Evolutionary conservation across 208 protist genomes (phyloP), one percentile per base, ranked within the genome.

Genomic region (Vickermania ingenoplastis): DNA sequence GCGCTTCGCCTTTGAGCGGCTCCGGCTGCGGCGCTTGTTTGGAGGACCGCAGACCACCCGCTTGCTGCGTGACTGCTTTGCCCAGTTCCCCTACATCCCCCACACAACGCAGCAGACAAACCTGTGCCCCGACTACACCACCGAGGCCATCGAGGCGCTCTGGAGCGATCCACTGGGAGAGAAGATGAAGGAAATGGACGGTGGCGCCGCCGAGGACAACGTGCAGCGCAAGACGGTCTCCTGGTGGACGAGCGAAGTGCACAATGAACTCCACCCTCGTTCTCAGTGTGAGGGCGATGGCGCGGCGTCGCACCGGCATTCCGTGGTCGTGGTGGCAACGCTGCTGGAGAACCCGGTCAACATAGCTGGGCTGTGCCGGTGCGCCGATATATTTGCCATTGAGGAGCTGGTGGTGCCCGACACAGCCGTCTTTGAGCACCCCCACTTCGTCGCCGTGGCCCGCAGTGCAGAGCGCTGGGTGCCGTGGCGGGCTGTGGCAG

Each of bases 381-480:
- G 86, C 59, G 87, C 77, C 5, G 91, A 96, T 54, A 89, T 96
- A 25, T 96, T 96, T 51, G 66, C 75, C 1, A 73, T 86, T 21
- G 85, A 94, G 77, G 61, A 79, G 36, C 66, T 96, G 53, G 65
- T 92, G 3, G 65, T 96, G 14, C 71, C 79, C 5, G 76, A 91
- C 41, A 63, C 57, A 31, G 73, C 77, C 25, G 86, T 96, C 7
- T 86, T 92, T 52, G 80, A 87, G 58, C 88, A 94, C 60, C 86
- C 86, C 0, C 83, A 94, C 68, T 97, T 97, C 58, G 62, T 92
- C 11, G 83, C 88, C 2, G 82, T 81, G 2, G 84, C 87, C 14
- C 87, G 89, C 31, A 94, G 86, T 66, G 80, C 92, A 7, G 86
- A 97, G 65, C 63, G 86, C 31, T 97, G 92, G 90, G 72, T 96